Percentiles rank a stretch among this genome's conserved stretches.
phyloP scores from a whole-genome alignment of 2,329 filamentous ascomycete genomes.

The Fusarium neocosmosporiellum region DNA sequence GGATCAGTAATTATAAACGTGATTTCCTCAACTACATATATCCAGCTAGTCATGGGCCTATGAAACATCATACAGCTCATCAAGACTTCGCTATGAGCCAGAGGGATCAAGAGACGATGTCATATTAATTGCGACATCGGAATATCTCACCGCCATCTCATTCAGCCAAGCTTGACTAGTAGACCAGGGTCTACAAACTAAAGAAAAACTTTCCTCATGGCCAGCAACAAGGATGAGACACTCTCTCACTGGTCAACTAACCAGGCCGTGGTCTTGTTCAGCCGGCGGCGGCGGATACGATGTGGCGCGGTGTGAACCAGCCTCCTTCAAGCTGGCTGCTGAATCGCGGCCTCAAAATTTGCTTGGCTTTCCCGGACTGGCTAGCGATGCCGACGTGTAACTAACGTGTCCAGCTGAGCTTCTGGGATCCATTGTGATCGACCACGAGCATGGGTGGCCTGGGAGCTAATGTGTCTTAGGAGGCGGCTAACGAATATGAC shows the following conservation, averaged over 20 bases:
- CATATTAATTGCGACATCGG: neutral
- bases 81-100: too few species aligned
- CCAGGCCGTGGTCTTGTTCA: neutral
- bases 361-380: neutral
- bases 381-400: neutral
- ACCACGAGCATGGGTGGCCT: neutral
- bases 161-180: neutral
- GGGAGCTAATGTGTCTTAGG: neutral
- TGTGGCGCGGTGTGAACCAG: neutral
- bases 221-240: neutral
- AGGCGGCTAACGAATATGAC: neutral
- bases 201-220: neutral
- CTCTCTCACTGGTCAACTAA: neutral
- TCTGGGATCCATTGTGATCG: neutral
- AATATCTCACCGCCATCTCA: neutral
- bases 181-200: neutral
- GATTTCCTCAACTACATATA: too few species aligned
- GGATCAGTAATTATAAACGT: too few species aligned
- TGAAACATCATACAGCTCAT: too few species aligned
- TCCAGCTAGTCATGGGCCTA: too few species aligned
- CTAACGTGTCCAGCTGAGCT: neutral
- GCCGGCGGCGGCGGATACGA: neutral
- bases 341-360: neutral
- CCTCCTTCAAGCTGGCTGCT: neutral
- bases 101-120: too few species aligned